Percentiles rank a stretch among this genome's conserved stretches.
phyloP scores from a whole-genome alignment of 495 filamentous ascomycete genomes.

The Lophiostoma macrostomum region DNA sequence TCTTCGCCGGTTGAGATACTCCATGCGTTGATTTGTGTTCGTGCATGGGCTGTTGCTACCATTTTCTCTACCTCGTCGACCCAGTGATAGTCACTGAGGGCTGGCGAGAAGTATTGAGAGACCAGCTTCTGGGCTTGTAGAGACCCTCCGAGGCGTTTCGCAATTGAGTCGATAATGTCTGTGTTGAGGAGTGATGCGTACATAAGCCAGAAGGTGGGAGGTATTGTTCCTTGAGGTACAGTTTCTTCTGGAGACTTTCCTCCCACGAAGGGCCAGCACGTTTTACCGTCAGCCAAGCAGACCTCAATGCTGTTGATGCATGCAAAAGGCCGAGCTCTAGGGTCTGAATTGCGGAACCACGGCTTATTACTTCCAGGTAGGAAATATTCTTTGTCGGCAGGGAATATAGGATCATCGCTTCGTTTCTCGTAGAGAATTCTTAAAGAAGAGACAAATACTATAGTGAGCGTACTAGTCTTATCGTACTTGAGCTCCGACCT shows the following conservation, averaged over 20 bases:
- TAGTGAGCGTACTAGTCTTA: conserved; percentile 23
- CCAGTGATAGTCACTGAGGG: conserved; percentile 29
- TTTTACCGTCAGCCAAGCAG: conserved; percentile 25
- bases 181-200: conserved; percentile 26
- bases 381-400: conserved; percentile 8
- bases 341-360: conserved; percentile 21
- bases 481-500: neutral
- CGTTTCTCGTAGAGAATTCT: conserved; percentile 28
- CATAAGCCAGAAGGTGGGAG: conserved; percentile 28
- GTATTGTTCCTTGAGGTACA: neutral
- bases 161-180: conserved; percentile 33
- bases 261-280: too few relatives aligned
- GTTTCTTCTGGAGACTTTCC: conserved; percentile 17
- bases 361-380: conserved; percentile 3
- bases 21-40: conserved; percentile 31
- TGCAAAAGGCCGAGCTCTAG: conserved; percentile 23
- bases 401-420: conserved; percentile 33
- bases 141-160: conserved; percentile 27
- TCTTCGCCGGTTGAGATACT: conserved; percentile 32
- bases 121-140: conserved; percentile 33
- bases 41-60: conserved; percentile 33
- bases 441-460: conserved; percentile 28
- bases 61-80: conserved; percentile 27
- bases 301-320: conserved; percentile 30
- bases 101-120: conserved; percentile 20